Conservation (phyloP, 1,284 basidiomycete species). For the Boletus sp. region DNA sequence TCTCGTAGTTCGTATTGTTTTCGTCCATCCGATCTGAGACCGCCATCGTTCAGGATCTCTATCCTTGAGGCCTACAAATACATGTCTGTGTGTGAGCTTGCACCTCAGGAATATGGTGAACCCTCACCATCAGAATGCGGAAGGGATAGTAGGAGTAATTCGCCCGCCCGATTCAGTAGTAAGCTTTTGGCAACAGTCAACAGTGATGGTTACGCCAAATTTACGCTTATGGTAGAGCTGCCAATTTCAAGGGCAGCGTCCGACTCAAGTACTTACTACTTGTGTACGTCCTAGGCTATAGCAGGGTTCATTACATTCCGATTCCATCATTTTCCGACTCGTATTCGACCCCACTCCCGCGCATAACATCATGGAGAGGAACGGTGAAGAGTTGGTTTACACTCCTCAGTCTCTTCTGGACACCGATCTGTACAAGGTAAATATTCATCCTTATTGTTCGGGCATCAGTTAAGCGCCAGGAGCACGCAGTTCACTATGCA, state of each 20-base stretch:
- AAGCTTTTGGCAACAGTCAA: neutral
- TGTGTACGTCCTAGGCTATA: neutral
- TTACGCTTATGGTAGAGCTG: neutral
- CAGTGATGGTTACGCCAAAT: neutral
- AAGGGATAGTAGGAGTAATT: neutral
- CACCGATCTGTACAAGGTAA: slow-evolving; percentile 94
- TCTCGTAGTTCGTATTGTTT: slow-evolving; percentile 88
- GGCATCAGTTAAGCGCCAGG: neutral
- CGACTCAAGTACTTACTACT: neutral
- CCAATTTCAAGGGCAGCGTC: neutral
- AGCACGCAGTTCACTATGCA: slow-evolving; percentile 90
- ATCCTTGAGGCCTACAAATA: slow-evolving; percentile 64
- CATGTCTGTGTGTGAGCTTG: neutral
- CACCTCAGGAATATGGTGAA: neutral
- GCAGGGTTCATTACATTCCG: neutral
- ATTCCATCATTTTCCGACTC: neutral
- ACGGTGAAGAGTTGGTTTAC: slow-evolving; percentile 13
- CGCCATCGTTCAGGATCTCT: slow-evolving; percentile 89
- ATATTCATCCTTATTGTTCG: neutral
- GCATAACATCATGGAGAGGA: slow-evolving; percentile 14
- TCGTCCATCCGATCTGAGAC: slow-evolving; percentile 88
- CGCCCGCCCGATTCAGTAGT: neutral
- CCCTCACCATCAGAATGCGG: slow-evolving; percentile 15
- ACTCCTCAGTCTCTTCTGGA: slow-evolving; percentile 71
- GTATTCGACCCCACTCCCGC: neutral